Conservation (phyloP, 371 early-diverging fungal species). For the Synchytrium microbalum region DNA sequence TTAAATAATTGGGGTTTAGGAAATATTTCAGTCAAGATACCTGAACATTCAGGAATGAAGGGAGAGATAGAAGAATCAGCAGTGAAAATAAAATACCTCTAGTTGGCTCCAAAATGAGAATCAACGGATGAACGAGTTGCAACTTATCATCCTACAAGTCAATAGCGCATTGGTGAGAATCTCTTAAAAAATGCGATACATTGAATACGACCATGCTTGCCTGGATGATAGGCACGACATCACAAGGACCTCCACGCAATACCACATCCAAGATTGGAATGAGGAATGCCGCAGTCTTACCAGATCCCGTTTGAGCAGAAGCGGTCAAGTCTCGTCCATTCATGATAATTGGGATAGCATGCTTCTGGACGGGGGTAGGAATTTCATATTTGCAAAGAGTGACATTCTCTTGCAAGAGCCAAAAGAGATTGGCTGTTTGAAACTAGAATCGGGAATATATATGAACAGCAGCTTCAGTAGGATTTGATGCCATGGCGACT, state of each 20-base stretch:
- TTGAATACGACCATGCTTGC: neutral
- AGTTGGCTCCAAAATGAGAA: neutral
- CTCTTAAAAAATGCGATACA: neutral
- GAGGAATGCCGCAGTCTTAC: conserved; percentile 93
- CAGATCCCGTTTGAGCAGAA: conserved; percentile 69
- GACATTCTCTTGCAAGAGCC: conserved; percentile 37
- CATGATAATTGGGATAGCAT: conserved; percentile 58
- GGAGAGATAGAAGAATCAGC: no score
- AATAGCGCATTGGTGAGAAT: neutral
- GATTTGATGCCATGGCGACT: conserved; percentile 7
- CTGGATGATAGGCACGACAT: conserved; percentile 4
- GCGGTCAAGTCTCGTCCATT: conserved; percentile 65
- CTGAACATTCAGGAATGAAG: neutral
- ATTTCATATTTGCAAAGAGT: conserved; percentile 44
- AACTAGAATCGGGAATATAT: conserved; percentile 27
- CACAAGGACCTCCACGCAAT: conserved; percentile 3
- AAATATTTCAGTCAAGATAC: neutral
- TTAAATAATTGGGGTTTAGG: neutral
- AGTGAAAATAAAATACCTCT: neutral
- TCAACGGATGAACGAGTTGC: neutral
- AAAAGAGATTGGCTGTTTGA: conserved; percentile 24
- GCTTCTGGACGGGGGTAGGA: conserved; percentile 70
- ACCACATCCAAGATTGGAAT: conserved; percentile 57
- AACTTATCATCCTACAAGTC: neutral
- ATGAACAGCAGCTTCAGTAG: conserved; percentile 1